Conservation (phyloP, 129 eudicot species). For the Mikania micrantha region DNA sequence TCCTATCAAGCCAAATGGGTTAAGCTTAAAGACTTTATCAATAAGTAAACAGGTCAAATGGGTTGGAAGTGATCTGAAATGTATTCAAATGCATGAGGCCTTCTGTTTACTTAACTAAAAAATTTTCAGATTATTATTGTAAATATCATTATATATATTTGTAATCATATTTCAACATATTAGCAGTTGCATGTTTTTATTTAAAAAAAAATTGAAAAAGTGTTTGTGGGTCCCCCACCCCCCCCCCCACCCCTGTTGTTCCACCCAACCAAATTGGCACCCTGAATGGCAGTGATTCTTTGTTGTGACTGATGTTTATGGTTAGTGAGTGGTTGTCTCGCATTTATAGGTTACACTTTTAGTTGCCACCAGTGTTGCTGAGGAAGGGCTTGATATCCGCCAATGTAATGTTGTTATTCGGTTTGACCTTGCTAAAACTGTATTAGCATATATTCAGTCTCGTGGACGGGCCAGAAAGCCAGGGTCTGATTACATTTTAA, state of each 20-base stretch:
- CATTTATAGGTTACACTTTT: conserved; percentile 68
- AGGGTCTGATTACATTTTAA: conserved; percentile 95
- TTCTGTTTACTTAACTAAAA: neutral
- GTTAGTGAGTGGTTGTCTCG: conserved; percentile 10
- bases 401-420: conserved; percentile 99
- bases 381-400: conserved; percentile 99
- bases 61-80: neutral
- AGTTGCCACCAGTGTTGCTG: conserved; percentile 99
- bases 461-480: conserved; percentile 99
- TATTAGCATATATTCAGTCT: conserved; percentile 93
- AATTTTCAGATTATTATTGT: neutral
- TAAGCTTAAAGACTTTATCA: neutral
- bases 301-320: neutral
- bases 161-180: neutral
- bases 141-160: neutral
- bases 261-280: neutral
- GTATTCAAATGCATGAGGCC: conserved; percentile 6
- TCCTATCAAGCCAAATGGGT: neutral
- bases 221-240: neutral
- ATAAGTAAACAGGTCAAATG: neutral
- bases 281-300: neutral
- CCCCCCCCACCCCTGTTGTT: too few relatives aligned
- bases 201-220: neutral
- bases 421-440: conserved; percentile 99
- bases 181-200: neutral